Evolutionary conservation across 1,139 yeast species (phyloP).

Genomic region (Nakaseomyces glabratus): DNA sequence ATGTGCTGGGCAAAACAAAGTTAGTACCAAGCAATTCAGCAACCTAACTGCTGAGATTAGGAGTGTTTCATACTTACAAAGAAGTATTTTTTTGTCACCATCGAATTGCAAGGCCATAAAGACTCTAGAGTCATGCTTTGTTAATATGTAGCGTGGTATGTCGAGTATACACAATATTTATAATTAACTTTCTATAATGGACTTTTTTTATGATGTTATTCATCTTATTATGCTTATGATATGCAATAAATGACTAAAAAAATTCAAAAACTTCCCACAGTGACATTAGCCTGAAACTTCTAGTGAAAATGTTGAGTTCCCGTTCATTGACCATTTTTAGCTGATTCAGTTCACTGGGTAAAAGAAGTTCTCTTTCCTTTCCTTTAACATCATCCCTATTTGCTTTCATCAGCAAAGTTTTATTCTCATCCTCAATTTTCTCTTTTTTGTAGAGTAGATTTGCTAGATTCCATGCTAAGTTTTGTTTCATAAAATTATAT

Average conservation of each 20-base stretch:
- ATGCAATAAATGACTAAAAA: too few species aligned
- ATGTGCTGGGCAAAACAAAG: conserved; percentile 34
- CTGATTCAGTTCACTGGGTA: conserved; percentile 68
- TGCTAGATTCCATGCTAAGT: conserved; percentile 60
- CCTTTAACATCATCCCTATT: conserved; percentile 88
- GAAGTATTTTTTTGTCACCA: conserved; percentile 48
- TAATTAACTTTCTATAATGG: neutral
- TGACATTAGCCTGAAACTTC: conserved; percentile 45
- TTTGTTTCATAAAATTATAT: conserved; percentile 42
- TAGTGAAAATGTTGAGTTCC: conserved; percentile 47
- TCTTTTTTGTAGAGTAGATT: conserved; percentile 50
- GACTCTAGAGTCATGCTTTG: conserved; percentile 24
- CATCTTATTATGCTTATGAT: too few species aligned
- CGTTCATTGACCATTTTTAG: conserved; percentile 51
- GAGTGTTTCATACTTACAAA: conserved; percentile 46
- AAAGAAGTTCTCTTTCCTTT: conserved; percentile 61
- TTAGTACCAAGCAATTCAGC: conserved; percentile 46
- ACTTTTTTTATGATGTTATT: neutral
- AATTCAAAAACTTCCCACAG: conserved; percentile 46
- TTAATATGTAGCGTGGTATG: neutral
- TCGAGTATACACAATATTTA: neutral
- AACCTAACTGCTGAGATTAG: conserved; percentile 42
- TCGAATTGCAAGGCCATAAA: conserved; percentile 28
- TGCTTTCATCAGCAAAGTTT: conserved; percentile 64
- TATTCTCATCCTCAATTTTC: conserved; percentile 50